Conservation (phyloP, 495 filamentous ascomycete species). For the Aspergillus nanangensis region DNA sequence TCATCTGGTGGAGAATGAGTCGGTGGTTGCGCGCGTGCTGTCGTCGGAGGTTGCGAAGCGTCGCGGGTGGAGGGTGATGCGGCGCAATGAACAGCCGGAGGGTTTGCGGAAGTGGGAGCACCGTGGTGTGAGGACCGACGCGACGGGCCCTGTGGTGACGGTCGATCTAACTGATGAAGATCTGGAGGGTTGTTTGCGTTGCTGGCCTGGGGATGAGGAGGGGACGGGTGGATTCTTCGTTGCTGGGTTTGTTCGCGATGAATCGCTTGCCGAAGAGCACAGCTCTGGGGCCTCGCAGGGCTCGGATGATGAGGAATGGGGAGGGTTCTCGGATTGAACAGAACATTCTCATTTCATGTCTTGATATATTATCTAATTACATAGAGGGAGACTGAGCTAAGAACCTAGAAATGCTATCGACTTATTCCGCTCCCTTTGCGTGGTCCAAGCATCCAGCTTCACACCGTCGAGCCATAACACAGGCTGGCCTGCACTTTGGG, state of each 20-base stretch:
- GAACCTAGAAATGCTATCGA: constrained; percentile 58
- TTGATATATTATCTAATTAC: neutral
- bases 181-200: constrained; percentile 75
- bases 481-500: constrained; percentile 39
- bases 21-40: constrained; percentile 69
- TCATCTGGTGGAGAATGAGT: constrained; percentile 81
- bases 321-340: constrained; percentile 43
- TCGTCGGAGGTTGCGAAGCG: constrained; percentile 56
- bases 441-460: constrained; percentile 72
- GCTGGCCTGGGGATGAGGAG: constrained; percentile 71
- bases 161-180: constrained; percentile 44
- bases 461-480: constrained; percentile 67
- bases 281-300: constrained; percentile 12
- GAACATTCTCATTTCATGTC: neutral
- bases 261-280: constrained; percentile 2
- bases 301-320: constrained; percentile 33
- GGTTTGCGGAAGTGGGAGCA: constrained; percentile 69
- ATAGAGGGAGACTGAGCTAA: too few relatives aligned
- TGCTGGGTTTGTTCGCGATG: constrained; percentile 57
- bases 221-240: constrained; percentile 76
- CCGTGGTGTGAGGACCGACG: constrained; percentile 51
- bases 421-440: constrained; percentile 64
- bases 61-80: constrained; percentile 72
- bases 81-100: constrained; percentile 62
- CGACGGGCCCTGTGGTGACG: neutral